These are phyloP conservation scores for Coprinellus aureogranulatus DNA, from an alignment of 768 basidiomycete genomes.

Conservation along the genomic window DNA sequence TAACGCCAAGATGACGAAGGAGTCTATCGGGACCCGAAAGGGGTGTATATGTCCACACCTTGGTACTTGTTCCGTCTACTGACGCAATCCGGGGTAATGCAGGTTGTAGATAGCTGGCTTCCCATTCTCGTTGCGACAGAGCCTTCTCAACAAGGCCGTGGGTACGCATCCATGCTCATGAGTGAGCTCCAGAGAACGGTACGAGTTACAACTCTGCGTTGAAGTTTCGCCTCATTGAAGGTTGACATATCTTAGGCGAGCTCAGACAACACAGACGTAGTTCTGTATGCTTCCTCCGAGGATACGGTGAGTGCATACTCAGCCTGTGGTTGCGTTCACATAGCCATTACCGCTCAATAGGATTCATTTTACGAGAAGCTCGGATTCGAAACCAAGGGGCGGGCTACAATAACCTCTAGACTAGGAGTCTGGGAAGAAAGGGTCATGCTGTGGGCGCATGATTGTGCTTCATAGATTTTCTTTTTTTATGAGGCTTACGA, in stretches of 20 bases:
- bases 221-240: not conserved
- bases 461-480: not conserved
- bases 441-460: not conserved
- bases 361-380: not conserved
- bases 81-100: not conserved
- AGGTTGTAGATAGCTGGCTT: not conserved
- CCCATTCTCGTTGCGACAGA: not conserved
- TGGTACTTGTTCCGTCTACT: not conserved
- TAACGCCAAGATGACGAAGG: not conserved
- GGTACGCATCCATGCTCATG: not conserved
- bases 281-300: not conserved
- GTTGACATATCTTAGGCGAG: not conserved
- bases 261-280: not conserved
- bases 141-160: not conserved
- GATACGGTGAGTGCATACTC: not conserved
- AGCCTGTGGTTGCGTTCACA: not conserved
- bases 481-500: not conserved
- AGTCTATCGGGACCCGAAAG: not conserved
- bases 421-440: not conserved
- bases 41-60: not conserved
- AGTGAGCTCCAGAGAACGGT: not conserved
- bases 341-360: not conserved
- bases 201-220: not conserved
- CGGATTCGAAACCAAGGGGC: not conserved
- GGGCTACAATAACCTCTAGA: not conserved